Conservation (phyloP, 208 protist genomes). For the Leishmania gerbilli region DNA sequence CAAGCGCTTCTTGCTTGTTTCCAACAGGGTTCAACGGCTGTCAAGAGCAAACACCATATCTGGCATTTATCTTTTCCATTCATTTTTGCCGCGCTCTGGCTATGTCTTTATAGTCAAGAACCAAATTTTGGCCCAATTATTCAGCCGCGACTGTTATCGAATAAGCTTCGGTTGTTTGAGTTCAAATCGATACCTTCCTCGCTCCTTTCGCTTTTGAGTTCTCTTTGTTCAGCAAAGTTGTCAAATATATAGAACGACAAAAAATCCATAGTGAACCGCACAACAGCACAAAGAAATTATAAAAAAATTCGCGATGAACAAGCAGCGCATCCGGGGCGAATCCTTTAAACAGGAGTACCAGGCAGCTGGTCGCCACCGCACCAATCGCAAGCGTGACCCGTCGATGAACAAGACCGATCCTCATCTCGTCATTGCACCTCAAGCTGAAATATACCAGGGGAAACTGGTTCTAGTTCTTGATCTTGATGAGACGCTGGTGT, state of each 20-base stretch:
- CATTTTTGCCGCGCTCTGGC: background rate
- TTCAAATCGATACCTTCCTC: background rate
- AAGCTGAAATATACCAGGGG: slow-evolving; percentile 69
- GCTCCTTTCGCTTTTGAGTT: background rate
- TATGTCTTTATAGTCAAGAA: background rate
- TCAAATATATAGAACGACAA: background rate
- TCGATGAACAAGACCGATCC: slow-evolving; percentile 90
- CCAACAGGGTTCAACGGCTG: background rate
- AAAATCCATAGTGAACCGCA: background rate
- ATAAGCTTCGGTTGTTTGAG: background rate
- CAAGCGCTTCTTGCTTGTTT: background rate
- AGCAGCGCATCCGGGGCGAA: slow-evolving; percentile 86
- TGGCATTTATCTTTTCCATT: background rate
- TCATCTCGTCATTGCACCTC: slow-evolving; percentile 78
- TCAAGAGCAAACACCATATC: background rate
- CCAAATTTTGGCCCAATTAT: background rate
- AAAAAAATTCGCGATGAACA: slow-evolving; percentile 24
- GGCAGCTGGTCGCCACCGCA: slow-evolving; percentile 53
- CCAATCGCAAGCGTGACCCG: slow-evolving; percentile 78
- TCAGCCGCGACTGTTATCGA: background rate
- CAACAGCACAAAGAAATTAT: background rate
- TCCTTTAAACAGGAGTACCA: slow-evolving; percentile 95
- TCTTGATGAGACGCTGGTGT: slow-evolving; percentile 92
- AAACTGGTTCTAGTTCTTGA: slow-evolving; percentile 91
- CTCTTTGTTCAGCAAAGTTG: background rate